These are phyloP conservation scores for Fusarium mundagurra DNA, from an alignment of 2,329 filamentous ascomycete genomes.

Conservation along the genomic window DNA sequence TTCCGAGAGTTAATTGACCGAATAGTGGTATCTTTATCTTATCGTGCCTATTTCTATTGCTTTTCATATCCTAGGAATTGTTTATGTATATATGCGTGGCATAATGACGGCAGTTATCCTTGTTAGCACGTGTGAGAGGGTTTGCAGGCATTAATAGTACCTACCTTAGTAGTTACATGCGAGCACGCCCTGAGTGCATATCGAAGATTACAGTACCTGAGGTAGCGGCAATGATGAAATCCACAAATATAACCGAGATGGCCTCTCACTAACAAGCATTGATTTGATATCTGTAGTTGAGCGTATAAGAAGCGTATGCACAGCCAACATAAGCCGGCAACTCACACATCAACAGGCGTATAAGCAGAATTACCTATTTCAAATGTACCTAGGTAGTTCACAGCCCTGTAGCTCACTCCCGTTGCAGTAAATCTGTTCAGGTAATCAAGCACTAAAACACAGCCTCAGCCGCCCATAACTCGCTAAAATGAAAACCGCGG, in stretches of 20 bases:
- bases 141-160: neutral
- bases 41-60: neutral
- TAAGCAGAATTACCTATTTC: neutral
- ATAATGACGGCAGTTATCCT: neutral
- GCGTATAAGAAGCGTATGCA: neutral
- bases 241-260: neutral
- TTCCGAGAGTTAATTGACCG: neutral
- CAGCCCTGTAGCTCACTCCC: neutral
- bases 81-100: neutral
- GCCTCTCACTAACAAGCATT: neutral
- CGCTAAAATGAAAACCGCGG: slow-evolving; percentile 8
- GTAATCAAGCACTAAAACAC: neutral
- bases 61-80: neutral
- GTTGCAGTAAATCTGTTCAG: neutral
- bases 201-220: neutral
- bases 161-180: neutral
- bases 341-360: neutral
- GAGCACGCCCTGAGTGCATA: neutral
- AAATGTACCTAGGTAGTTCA: neutral
- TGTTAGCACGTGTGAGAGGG: neutral
- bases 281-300: neutral
- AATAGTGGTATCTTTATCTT: neutral
- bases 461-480: neutral
- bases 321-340: neutral
- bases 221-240: neutral